Evolutionary conservation across 768 basidiomycete genomes (phyloP), one percentile per base, ranked within the genome.

Genomic region (Pleurotus tuoliensis): DNA sequence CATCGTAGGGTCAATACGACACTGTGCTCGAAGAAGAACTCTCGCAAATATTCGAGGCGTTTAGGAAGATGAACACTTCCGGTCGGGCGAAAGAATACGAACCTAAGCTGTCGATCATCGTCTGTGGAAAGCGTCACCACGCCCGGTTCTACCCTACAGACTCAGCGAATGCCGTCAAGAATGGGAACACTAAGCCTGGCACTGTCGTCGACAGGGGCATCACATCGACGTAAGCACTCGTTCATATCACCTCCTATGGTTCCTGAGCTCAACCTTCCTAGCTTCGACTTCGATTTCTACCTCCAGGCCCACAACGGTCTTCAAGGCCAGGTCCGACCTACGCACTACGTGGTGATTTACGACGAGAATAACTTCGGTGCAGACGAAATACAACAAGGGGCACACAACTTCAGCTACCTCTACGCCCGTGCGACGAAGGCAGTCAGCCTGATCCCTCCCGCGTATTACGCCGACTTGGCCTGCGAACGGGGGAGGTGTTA

Each of bases 351-450:
- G 1, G 82, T 91, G 22, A 77, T 92, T 3, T 88, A 92, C 66
- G 91, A 93, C 68, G 90, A 94, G 70, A 85, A 82, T 64, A 64
- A 57, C 3, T 73, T 92, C n/a, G 71, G 71, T 1, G 85, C 90
- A 0, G 86, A 94, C 66, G 81, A 82, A 13, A 72, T 92, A 9
- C 92, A 94, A 65, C 76, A 84, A 58, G 86, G 90, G 1, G 83
- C 88, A 0, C 81, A 92, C 64, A 75, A 82, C 54, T 69, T 77
- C 12, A 84, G 83, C 62, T 92, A 92, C 64, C 73, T 90, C 12
- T 94, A 90, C 61, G 90, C 87, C 0, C 81, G 92, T 3, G 90
- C 91, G 0, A 94, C 90, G 3, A 87, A 89, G 62, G 87, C 90
- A 0, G 92, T 94, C 27, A 90, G 88, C 64, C 73, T 93, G 20